Evolutionary conservation across 1,139 yeast species (phyloP), one percentile per base, ranked within the genome.

Genomic region (Geotrichum phurueaensis): DNA sequence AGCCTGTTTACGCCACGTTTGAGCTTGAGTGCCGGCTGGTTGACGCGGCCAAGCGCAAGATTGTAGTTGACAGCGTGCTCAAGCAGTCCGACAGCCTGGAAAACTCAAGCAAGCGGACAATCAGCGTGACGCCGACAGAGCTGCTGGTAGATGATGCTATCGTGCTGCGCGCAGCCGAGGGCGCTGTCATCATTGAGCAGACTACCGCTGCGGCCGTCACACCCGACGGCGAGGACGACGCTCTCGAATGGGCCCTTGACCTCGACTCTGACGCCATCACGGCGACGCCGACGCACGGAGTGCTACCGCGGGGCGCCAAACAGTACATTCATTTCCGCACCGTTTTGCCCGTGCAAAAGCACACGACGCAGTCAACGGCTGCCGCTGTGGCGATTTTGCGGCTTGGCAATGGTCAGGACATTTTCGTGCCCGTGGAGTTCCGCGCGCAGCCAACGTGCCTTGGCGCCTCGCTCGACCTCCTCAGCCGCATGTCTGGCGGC

Each of bases 1-100:
- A 86, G 57, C 96, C 96, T 0, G 95, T 89, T 0, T 76, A 75
- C 56, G 79, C 86, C 0, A 76, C 79, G 10, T 84, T 83, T 67
- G 75, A 73, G 13, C 67, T 86, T 1, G 73, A 77, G 0, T 79
- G 81, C 0, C 76, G 79, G 33, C 68, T 84, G 18, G 77, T 85
- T 31, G 81, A 87, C 70, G 78, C 68, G 13, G 72, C 65, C 1
- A 71, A 70, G 57, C 74, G 81, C 27, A 69, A 73, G 15, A 65
- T 62, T 18, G 69, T 78, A 23, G 74, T 79, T 29, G 72, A 73
- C 23, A 62, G 69, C 2, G 71, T 77, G 51, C 69, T 79, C 57
- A 77, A 74, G 58, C 71, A 72, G 50, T 66, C 76, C 53, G 83
- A 81, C 57, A 71, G 68, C 29, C 72, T 73, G n/a, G 83, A 79